These are phyloP conservation scores for Domatiomyces catenatus DNA, from an alignment of 2,329 filamentous ascomycete species.

Conservation along the genomic window DNA sequence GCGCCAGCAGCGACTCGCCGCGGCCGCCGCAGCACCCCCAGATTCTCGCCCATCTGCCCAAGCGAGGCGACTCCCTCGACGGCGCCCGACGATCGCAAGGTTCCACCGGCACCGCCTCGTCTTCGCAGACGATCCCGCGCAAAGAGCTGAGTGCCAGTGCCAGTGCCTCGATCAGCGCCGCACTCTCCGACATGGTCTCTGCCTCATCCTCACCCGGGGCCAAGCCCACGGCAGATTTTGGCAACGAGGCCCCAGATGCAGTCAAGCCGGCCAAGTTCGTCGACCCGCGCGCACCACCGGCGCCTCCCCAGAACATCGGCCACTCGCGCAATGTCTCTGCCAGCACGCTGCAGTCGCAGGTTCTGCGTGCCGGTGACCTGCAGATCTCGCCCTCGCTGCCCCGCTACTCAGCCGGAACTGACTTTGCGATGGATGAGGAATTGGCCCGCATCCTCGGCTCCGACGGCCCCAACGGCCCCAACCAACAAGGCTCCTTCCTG, in stretches of 20 bases:
- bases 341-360: slow-evolving; percentile 27
- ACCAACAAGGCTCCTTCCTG: slow-evolving; percentile 59
- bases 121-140: slow-evolving; percentile 1
- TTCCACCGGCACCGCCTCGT: slow-evolving; percentile 49
- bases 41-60: slow-evolving; percentile 28
- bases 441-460: slow-evolving; percentile 74
- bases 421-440: slow-evolving; percentile 91
- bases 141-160: background rate
- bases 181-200: slow-evolving; percentile 23
- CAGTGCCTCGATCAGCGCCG: slow-evolving; percentile 20
- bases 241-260: slow-evolving; percentile 21
- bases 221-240: background rate
- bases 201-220: slow-evolving; percentile 14
- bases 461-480: slow-evolving; percentile 40
- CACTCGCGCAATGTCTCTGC: slow-evolving; percentile 34
- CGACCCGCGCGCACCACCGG: slow-evolving; percentile 42
- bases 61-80: slow-evolving; percentile 46
- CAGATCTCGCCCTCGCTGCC: slow-evolving; percentile 52
- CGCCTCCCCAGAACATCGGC: slow-evolving; percentile 30
- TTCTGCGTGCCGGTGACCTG: slow-evolving; percentile 25
- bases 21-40: slow-evolving; percentile 22
- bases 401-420: slow-evolving; percentile 60
- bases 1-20: slow-evolving; percentile 28
- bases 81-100: slow-evolving; percentile 17
- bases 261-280: slow-evolving; percentile 38